A percentile compares a stretch with the other conserved stretches of the same genome.
Evolutionary conservation across 805 yeast species (phyloP).

Genomic region (Suhomyces xylopsoci): DNA sequence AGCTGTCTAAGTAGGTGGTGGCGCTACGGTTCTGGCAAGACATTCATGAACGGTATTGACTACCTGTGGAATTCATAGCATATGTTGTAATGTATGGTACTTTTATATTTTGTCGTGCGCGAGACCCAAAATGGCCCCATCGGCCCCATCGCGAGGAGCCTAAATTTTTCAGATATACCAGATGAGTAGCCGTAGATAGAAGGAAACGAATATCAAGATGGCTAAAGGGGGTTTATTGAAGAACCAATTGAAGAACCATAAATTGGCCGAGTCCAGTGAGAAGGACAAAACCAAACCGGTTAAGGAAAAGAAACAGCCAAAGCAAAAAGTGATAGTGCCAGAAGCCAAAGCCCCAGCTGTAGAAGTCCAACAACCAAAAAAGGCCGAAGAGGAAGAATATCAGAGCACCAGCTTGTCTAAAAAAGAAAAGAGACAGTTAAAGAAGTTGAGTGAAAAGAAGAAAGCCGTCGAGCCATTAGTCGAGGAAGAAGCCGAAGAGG

Average conservation of each 20-base stretch:
- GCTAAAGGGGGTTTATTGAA: slow-evolving; percentile 29
- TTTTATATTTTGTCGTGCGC: slow-evolving; percentile 9
- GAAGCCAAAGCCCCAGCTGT: slow-evolving; percentile 9
- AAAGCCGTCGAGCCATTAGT: slow-evolving; percentile 24
- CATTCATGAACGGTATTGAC: slow-evolving; percentile 46
- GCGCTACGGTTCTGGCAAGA: slow-evolving; percentile 63
- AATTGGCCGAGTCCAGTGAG: slow-evolving; percentile 21
- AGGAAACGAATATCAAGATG: slow-evolving; percentile 17
- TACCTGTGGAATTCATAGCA: slow-evolving; percentile 7
- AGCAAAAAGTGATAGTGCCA: slow-evolving; percentile 5
- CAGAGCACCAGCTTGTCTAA: slow-evolving; percentile 54
- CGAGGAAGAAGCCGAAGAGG: slow-evolving; percentile 31
- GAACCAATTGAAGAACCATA: slow-evolving; percentile 29
- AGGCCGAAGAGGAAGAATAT: slow-evolving; percentile 31
- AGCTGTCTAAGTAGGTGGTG: slow-evolving; percentile 78
- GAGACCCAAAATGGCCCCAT: slow-evolving; percentile 2
- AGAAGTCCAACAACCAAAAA: slow-evolving; percentile 13
- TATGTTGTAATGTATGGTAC: background rate
- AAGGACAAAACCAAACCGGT: slow-evolving; percentile 24
- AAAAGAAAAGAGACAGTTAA: slow-evolving; percentile 60
- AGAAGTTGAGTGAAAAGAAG: slow-evolving; percentile 41
- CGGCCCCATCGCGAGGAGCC: slow-evolving; percentile 8
- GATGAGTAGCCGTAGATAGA: slow-evolving; percentile 2
- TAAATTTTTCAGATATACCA: slow-evolving; percentile 9
- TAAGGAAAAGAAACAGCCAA: slow-evolving; percentile 9